Conservation (phyloP, 306 rosid genomes). For the Dryas drummondii region DNA sequence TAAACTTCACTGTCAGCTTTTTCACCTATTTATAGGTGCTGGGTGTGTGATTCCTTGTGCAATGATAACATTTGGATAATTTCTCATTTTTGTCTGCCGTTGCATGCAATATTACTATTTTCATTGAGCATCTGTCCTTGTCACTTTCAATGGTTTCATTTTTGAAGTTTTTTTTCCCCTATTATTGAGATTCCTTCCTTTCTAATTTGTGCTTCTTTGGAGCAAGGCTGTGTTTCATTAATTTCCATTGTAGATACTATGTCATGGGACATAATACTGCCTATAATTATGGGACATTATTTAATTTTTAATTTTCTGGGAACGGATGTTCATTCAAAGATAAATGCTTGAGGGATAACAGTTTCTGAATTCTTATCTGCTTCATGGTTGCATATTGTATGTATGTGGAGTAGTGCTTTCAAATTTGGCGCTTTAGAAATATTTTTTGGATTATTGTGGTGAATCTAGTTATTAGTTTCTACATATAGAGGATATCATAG, state of each 20-base stretch:
- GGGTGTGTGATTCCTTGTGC: conserved; percentile 20
- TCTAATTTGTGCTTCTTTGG: background rate
- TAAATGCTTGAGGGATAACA: background rate
- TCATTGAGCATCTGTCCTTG: too few species aligned
- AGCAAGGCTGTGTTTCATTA: background rate
- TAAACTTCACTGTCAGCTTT: conserved; percentile 10
- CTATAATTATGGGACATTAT: background rate
- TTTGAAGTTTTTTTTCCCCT: too few species aligned
- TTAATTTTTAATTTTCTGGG: background rate
- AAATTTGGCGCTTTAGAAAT: background rate
- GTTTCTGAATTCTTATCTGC: background rate
- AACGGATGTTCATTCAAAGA: background rate
- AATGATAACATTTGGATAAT: background rate
- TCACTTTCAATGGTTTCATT: too few species aligned
- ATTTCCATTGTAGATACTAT: background rate
- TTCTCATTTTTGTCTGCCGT: too few species aligned
- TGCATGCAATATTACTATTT: too few species aligned
- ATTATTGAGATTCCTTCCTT: background rate
- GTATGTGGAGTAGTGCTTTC: background rate
- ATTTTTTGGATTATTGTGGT: background rate
- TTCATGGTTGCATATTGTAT: background rate
- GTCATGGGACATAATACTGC: background rate
- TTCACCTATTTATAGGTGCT: conserved; percentile 18
- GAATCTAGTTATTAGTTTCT: background rate
- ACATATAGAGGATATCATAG: conserved; percentile 1